phyloP scores from a whole-genome alignment of 2,329 filamentous ascomycete genomes.

The Hypoxylon sp. region DNA sequence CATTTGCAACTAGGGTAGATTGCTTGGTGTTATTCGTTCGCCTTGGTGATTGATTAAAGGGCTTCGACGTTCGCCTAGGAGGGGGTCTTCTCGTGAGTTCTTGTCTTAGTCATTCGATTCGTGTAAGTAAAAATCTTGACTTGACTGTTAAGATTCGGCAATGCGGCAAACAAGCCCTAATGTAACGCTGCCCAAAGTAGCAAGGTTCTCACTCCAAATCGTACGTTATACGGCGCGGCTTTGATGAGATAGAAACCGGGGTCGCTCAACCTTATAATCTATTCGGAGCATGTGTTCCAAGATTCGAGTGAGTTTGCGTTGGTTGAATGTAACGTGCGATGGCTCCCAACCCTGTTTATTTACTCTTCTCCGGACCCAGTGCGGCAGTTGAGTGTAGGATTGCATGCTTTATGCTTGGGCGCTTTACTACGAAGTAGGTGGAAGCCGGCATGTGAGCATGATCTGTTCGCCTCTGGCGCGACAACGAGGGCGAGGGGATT shows the following conservation, averaged over 20 bases:
- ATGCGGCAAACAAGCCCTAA: background rate
- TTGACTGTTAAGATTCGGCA: background rate
- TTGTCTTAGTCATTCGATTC: background rate
- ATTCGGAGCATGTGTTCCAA: conserved; percentile 8
- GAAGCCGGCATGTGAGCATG: conserved; percentile 14
- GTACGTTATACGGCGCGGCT: conserved; percentile 6
- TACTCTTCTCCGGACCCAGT: background rate
- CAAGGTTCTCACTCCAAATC: conserved; percentile 4
- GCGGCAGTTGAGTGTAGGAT: background rate
- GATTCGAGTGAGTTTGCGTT: conserved; percentile 16
- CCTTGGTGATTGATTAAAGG: background rate
- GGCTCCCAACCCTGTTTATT: background rate
- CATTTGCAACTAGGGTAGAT: conserved; percentile 5
- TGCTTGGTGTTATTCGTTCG: background rate
- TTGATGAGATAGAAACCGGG: background rate
- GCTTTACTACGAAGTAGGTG: background rate
- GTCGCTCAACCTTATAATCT: conserved; percentile 1
- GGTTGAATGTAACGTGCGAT: conserved; percentile 5
- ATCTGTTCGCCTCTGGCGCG: background rate
- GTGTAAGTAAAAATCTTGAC: background rate
- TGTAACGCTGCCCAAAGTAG: background rate
- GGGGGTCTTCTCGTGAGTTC: background rate
- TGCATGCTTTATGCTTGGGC: background rate
- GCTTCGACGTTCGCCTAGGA: background rate
- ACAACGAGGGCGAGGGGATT: conserved; percentile 1